Percentiles rank a stretch among this genome's conserved stretches.
These are phyloP conservation scores for Nigrospora sphaerica DNA, from an alignment of 2,329 filamentous ascomycete species.

Conservation along the genomic window DNA sequence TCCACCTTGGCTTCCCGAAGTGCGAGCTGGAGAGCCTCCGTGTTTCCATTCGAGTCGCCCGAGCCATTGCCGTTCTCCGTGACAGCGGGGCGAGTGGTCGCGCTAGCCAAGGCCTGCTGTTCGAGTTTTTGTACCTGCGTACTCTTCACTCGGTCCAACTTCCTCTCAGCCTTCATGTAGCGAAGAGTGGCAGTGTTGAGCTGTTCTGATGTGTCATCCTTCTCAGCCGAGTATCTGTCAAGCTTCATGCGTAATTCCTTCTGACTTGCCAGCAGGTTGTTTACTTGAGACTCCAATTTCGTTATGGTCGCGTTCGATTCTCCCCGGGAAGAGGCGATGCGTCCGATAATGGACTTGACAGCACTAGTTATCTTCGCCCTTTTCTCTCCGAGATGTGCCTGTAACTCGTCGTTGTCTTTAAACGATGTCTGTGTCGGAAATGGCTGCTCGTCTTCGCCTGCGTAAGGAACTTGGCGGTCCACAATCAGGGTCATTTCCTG, in stretches of 20 bases:
- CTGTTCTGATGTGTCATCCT: constrained; percentile 77
- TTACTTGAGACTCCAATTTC: constrained; percentile 68
- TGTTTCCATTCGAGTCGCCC: constrained; percentile 47
- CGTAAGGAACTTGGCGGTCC: constrained; percentile 18
- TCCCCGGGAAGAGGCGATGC: constrained; percentile 43
- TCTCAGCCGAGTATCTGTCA: constrained; percentile 69
- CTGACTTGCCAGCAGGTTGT: constrained; percentile 68
- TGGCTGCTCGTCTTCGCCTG: constrained; percentile 32
- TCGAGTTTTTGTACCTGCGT: constrained; percentile 86
- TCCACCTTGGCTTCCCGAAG: constrained; percentile 72
- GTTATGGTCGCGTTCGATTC: constrained; percentile 60
- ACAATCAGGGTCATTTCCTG: neutral
- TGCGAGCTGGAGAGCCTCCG: constrained; percentile 64
- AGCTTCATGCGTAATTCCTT: constrained; percentile 74
- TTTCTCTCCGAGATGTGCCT: constrained; percentile 71
- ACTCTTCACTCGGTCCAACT: constrained; percentile 83
- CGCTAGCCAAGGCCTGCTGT: constrained; percentile 73
- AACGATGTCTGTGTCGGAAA: constrained; percentile 55
- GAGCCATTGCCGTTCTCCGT: constrained; percentile 46
- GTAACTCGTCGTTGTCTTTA: constrained; percentile 64
- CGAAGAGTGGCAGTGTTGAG: constrained; percentile 82
- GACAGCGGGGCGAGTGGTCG: constrained; percentile 38
- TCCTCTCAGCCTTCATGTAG: constrained; percentile 94
- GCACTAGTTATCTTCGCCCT: constrained; percentile 70
- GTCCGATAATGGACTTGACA: constrained; percentile 61